A percentile compares a stretch with the other conserved stretches of the same genome.
phyloP scores from a whole-genome alignment of 257 asterid genomes.

The Euphrasia confusa region DNA sequence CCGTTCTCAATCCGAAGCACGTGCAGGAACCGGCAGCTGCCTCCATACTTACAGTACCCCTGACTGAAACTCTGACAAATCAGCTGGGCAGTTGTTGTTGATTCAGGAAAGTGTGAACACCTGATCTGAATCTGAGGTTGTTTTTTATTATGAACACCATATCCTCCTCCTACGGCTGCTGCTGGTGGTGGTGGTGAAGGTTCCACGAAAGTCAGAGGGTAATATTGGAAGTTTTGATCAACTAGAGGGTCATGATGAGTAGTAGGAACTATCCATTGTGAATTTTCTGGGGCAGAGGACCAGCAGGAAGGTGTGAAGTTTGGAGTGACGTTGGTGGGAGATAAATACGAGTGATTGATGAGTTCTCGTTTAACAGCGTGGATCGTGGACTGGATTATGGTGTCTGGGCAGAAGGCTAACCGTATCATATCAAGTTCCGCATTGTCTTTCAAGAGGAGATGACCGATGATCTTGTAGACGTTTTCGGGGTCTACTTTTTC shows the following conservation, averaged over 20 bases:
- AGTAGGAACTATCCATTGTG: conserved; percentile 6
- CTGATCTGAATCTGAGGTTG: conserved; percentile 3
- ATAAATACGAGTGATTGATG: background rate
- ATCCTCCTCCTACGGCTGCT: no score
- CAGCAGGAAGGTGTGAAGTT: conserved; percentile 8
- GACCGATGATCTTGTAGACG: conserved; percentile 23
- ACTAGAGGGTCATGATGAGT: background rate
- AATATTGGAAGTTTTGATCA: background rate
- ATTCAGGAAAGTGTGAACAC: conserved; percentile 11
- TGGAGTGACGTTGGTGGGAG: conserved; percentile 21
- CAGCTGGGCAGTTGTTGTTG: background rate
- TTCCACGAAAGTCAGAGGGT: conserved; percentile 4
- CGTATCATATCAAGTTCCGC: conserved; percentile 26
- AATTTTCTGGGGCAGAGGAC: background rate
- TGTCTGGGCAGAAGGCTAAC: conserved; percentile 24
- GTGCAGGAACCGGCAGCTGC: conserved; percentile 30
- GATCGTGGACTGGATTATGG: conserved; percentile 17
- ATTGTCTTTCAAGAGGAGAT: conserved; percentile 18
- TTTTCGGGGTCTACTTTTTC: conserved; percentile 26
- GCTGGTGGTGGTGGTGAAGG: background rate
- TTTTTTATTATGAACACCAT: no score
- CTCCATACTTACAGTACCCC: conserved; percentile 36
- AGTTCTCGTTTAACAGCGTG: conserved; percentile 15
- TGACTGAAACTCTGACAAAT: conserved; percentile 25
- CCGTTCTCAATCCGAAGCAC: conserved; percentile 19